phyloP scores from a whole-genome alignment of 495 filamentous ascomycete genomes.

The Aspergillus baeticus region DNA sequence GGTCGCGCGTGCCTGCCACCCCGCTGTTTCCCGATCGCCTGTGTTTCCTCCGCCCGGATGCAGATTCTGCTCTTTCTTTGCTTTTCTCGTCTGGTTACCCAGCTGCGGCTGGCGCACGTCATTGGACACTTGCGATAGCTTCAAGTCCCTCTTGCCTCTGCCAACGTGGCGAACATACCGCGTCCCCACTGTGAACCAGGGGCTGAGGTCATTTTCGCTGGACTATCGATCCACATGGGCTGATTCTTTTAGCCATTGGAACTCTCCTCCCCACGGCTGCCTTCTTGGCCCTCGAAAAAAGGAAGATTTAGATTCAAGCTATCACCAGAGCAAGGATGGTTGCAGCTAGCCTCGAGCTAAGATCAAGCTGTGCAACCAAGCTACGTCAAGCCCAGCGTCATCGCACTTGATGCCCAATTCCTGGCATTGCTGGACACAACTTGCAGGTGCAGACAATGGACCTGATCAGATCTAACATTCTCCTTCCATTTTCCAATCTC shows the following conservation, averaged over 20 bases:
- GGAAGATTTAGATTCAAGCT: background rate
- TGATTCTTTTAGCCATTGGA: too few relatives aligned
- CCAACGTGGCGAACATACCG: background rate
- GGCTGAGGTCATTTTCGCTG: background rate
- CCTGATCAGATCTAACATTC: background rate
- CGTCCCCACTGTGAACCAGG: background rate
- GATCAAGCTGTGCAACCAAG: background rate
- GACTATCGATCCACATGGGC: too few relatives aligned
- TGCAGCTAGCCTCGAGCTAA: background rate
- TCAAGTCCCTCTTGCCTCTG: background rate
- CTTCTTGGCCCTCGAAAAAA: background rate
- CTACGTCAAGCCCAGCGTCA: background rate
- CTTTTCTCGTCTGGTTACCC: background rate
- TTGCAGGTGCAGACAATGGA: background rate
- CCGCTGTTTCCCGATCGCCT: background rate
- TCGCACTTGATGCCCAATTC: background rate
- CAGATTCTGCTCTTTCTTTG: background rate
- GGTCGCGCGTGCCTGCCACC: background rate
- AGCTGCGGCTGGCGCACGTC: background rate
- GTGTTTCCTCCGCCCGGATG: too few relatives aligned
- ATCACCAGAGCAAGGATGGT: background rate
- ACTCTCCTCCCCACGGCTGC: background rate
- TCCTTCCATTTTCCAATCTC: background rate
- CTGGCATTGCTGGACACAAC: background rate
- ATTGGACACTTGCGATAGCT: too few relatives aligned